Percentiles rank a stretch among this genome's conserved stretches.
Evolutionary conservation across 75 land plant genomes (phyloP).

Genomic region (Pseudotsuga menziesii): DNA sequence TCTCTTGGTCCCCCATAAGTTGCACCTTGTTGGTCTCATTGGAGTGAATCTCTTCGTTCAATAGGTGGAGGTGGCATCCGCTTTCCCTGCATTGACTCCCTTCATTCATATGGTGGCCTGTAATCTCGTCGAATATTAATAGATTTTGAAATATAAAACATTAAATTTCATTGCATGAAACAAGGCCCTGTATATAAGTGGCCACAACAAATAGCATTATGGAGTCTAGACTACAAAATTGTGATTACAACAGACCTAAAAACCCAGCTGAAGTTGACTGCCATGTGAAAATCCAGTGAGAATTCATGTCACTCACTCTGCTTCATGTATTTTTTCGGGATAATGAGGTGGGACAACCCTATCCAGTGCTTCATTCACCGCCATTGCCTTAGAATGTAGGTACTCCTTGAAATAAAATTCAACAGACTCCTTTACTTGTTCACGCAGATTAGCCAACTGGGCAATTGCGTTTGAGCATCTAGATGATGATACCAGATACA

Average conservation of each 20-base stretch:
- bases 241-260: neutral
- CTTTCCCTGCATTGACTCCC: constrained; percentile 1
- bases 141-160: neutral
- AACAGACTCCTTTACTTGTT: neutral
- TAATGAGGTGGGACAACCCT: constrained; percentile 7
- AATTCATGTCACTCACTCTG: neutral
- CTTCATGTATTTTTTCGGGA: constrained; percentile 22
- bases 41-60: no score
- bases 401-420: constrained; percentile 22
- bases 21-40: no score
- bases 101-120: constrained; percentile 11
- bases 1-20: no score
- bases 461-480: neutral
- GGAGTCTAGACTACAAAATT: constrained; percentile 2
- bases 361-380: constrained; percentile 24
- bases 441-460: constrained; percentile 6
- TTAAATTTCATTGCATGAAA: constrained; percentile 6
- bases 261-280: neutral
- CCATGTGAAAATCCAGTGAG: neutral
- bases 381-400: constrained; percentile 19
- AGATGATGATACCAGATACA: neutral
- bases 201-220: neutral
- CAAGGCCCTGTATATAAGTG: neutral
- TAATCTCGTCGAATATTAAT: constrained; percentile 11
- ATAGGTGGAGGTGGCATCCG: constrained; percentile 15